Evolutionary conservation across 768 basidiomycete genomes (phyloP).

Genomic region (Termitomyces sp.): DNA sequence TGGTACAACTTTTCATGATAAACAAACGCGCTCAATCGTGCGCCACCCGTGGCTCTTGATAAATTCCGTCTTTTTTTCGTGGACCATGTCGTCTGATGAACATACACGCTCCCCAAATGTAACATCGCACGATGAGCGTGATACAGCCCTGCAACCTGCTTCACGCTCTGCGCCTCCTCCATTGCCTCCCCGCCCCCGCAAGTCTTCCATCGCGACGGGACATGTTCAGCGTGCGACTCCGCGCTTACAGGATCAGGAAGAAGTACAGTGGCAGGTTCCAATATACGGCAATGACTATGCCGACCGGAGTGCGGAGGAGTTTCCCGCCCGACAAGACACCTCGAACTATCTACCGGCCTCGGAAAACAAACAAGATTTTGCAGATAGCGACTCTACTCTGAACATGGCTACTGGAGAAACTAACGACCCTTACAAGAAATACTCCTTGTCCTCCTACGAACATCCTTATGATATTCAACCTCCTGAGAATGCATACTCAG

Average conservation of each 20-base stretch:
- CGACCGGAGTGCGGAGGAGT: slow-evolving; percentile 19
- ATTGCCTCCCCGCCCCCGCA: slow-evolving; percentile 1
- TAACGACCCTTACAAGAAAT: slow-evolving; percentile 30
- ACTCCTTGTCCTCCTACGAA: slow-evolving; percentile 48
- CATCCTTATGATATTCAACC: slow-evolving; percentile 60
- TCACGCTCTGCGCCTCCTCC: neutral
- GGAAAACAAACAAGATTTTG: slow-evolving; percentile 23
- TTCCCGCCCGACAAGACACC: slow-evolving; percentile 20
- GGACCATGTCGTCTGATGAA: slow-evolving; percentile 5
- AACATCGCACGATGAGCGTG: neutral
- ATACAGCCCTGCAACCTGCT: neutral
- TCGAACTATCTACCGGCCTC: neutral
- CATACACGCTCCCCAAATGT: neutral
- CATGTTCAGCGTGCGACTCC: slow-evolving; percentile 9
- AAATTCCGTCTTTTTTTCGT: neutral
- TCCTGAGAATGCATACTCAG: slow-evolving; percentile 38
- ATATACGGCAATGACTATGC: slow-evolving; percentile 15
- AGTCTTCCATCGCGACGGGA: neutral
- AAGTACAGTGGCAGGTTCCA: slow-evolving; percentile 24
- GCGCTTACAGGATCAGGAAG: slow-evolving; percentile 5
- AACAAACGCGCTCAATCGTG: slow-evolving; percentile 7
- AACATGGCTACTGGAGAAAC: slow-evolving; percentile 10
- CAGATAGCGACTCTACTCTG: slow-evolving; percentile 33
- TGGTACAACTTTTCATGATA: slow-evolving; percentile 4
- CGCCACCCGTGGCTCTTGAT: neutral